Conservation (phyloP, 2,329 filamentous ascomycete species). For the Dothiorella sarmentorum region DNA sequence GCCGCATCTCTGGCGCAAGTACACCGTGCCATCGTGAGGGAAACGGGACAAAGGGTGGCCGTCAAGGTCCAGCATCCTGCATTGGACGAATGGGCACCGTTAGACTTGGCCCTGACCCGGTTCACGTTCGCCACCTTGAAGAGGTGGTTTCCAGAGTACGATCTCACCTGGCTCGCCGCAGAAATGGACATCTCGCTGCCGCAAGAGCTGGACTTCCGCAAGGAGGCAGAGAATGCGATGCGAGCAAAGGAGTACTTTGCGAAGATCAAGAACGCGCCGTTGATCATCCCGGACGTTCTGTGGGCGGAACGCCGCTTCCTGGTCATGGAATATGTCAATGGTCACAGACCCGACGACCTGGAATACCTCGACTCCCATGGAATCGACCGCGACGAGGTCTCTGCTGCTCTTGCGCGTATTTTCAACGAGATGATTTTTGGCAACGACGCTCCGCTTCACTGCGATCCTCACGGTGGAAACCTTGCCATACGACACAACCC, state of each 20-base stretch:
- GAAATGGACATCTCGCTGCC: conserved; percentile 92
- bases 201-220: conserved; percentile 83
- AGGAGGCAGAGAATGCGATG: conserved; percentile 80
- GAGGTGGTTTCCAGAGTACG: conserved; percentile 94
- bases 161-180: conserved; percentile 88
- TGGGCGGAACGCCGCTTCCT: conserved; percentile 87
- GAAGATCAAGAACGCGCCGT: conserved; percentile 67
- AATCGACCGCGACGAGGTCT: conserved; percentile 94
- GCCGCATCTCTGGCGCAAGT: conserved; percentile 94
- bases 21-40: conserved; percentile 79
- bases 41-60: conserved; percentile 79
- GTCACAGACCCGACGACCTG: conserved; percentile 83
- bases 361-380: conserved; percentile 77
- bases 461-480: conserved; percentile 95
- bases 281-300: conserved; percentile 84
- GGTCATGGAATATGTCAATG: conserved; percentile 91
- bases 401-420: conserved; percentile 80
- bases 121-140: conserved; percentile 90
- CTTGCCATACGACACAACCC: conserved; percentile 82
- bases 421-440: conserved; percentile 99
- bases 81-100: conserved; percentile 81
- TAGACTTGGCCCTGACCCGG: conserved; percentile 81
- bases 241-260: conserved; percentile 79
- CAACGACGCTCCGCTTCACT: conserved; percentile 81
- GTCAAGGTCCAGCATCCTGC: conserved; percentile 96